A percentile compares a stretch with the other conserved stretches of the same genome.
Evolutionary conservation across 148 eudicot genomes (phyloP).

Genomic region (Vaccinium vitisidaea): DNA sequence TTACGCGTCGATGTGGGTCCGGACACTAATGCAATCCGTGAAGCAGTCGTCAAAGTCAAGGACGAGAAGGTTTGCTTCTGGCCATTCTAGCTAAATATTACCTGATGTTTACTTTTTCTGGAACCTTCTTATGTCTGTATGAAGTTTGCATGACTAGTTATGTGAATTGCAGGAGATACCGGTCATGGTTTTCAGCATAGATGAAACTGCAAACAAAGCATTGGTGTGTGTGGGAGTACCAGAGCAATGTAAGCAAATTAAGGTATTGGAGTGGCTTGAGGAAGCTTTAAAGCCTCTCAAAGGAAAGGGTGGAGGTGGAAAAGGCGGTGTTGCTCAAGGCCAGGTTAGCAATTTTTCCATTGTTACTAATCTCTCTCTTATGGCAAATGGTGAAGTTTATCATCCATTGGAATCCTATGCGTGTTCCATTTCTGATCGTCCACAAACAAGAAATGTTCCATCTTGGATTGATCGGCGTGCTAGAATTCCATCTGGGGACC

Average conservation of each 20-base stretch:
- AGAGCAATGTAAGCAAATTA: constrained; percentile 67
- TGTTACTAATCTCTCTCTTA: not conserved
- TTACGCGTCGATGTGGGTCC: constrained; percentile 69
- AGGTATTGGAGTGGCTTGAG: constrained; percentile 75
- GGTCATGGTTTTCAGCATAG: constrained; percentile 76
- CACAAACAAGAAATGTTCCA: not conserved
- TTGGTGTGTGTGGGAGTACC: constrained; percentile 94
- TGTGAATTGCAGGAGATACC: constrained; percentile 60
- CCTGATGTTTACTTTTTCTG: not conserved
- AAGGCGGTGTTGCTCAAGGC: constrained; percentile 84
- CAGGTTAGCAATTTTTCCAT: constrained; percentile 52
- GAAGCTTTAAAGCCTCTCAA: constrained; percentile 60
- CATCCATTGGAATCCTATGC: not conserved
- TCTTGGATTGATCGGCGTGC: not conserved
- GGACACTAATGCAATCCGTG: constrained; percentile 74
- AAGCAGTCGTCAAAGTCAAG: constrained; percentile 81
- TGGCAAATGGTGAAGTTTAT: not conserved
- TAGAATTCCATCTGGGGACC: not conserved
- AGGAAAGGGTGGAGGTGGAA: constrained; percentile 86
- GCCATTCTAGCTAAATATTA: not conserved
- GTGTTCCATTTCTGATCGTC: not conserved
- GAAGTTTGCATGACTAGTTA: constrained; percentile 13
- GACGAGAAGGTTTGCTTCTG: constrained; percentile 62
- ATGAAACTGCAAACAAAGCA: constrained; percentile 71
- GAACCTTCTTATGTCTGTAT: not conserved